A percentile compares a stretch with the other conserved stretches of the same genome.
Conservation (phyloP, 23 red algal species). For the Chondrus crispus region DNA sequence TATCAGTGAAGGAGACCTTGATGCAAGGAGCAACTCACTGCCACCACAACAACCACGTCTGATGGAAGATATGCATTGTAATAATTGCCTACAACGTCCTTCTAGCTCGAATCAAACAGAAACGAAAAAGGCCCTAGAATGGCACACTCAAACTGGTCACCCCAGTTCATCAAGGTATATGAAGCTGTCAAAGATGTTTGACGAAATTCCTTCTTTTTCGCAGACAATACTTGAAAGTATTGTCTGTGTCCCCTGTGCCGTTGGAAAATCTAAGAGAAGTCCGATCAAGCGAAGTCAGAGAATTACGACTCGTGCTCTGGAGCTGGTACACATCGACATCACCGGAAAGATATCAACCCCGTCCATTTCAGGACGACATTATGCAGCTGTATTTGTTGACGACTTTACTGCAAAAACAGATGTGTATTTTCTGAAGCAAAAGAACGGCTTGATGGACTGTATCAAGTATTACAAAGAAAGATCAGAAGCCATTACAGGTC, state of each 20-base stretch:
- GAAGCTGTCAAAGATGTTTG: not conserved
- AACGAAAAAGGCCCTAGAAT: not conserved
- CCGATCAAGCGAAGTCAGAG: not conserved
- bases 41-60: no score
- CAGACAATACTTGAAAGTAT: not conserved
- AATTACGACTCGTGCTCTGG: not conserved
- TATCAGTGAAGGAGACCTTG: no score
- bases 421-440: not conserved
- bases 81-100: not conserved
- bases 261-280: not conserved
- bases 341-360: not conserved
- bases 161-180: not conserved
- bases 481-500: not conserved
- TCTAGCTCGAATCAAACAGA: not conserved
- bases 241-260: not conserved
- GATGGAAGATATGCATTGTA: not conserved
- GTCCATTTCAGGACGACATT: not conserved
- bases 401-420: not conserved
- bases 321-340: not conserved
- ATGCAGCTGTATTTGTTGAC: not conserved
- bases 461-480: not conserved
- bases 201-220: not conserved
- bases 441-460: not conserved
- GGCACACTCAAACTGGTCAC: not conserved
- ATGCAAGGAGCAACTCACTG: no score